Evolutionary conservation across 805 yeast species (phyloP).

Genomic region (Saccharomycopsis fibuligera): DNA sequence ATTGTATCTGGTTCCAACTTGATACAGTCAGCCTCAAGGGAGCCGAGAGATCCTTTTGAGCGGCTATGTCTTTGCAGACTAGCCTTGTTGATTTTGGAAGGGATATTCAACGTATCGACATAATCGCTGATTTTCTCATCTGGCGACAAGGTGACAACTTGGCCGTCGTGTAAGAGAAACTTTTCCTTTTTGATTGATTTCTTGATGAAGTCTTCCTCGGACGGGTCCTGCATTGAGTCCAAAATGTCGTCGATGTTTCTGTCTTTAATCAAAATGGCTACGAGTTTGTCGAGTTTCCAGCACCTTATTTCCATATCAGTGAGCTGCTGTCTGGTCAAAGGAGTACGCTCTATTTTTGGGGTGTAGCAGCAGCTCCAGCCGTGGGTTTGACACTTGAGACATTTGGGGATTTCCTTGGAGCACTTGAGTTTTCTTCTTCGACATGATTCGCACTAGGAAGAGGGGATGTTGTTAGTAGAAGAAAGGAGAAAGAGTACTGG

Average conservation of each 20-base stretch:
- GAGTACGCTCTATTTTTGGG: conserved; percentile 72
- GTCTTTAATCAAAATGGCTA: conserved; percentile 39
- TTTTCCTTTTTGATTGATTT: conserved; percentile 15
- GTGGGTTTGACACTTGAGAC: conserved; percentile 67
- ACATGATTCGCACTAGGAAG: conserved; percentile 64
- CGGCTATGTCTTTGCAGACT: neutral
- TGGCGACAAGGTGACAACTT: conserved; percentile 18
- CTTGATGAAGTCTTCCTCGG: conserved; percentile 15
- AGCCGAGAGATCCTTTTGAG: neutral
- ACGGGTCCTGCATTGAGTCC: conserved; percentile 19
- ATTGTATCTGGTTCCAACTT: too few species aligned
- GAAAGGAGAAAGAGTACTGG: too few species aligned
- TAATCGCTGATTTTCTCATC: conserved; percentile 16
- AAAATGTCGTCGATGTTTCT: conserved; percentile 37
- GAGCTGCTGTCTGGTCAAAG: conserved; percentile 73
- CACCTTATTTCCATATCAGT: conserved; percentile 66
- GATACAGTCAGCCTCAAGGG: neutral
- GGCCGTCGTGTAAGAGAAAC: conserved; percentile 9
- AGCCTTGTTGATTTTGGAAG: conserved; percentile 3
- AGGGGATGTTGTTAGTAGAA: neutral
- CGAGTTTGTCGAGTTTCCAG: conserved; percentile 38
- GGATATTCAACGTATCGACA: conserved; percentile 13
- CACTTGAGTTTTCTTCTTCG: conserved; percentile 75
- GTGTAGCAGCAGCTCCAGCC: conserved; percentile 72
- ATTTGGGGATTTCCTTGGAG: conserved; percentile 70